Percentiles rank a stretch among this genome's conserved stretches.
Evolutionary conservation across 176 grass and related monocot genomes (phyloP).

Genomic region (Bolboschoenus planiculmis): DNA sequence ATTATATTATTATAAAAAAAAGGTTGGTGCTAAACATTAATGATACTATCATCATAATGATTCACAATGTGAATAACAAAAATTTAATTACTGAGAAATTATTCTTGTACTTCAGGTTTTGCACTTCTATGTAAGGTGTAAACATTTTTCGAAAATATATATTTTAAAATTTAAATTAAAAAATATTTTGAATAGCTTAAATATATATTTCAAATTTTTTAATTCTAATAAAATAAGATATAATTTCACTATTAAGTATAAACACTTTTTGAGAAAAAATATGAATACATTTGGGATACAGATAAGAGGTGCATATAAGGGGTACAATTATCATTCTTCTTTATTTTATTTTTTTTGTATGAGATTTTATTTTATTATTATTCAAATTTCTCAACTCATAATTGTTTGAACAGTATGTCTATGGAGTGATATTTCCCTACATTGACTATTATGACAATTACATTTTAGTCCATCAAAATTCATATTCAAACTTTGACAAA

Average conservation of each 20-base stretch:
- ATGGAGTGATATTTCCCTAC: not conserved
- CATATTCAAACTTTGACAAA: not conserved
- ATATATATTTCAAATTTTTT: too few species aligned
- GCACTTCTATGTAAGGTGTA: too few species aligned
- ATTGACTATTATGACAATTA: not conserved
- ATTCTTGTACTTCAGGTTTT: too few species aligned
- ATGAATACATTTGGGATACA: too few species aligned
- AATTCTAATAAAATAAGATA: too few species aligned
- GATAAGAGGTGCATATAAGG: too few species aligned
- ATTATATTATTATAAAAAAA: not conserved
- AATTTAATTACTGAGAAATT: not conserved
- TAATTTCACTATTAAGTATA: too few species aligned
- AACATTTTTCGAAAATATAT: too few species aligned
- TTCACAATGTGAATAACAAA: not conserved
- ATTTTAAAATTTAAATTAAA: too few species aligned
- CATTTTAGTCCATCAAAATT: not conserved
- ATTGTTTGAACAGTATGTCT: not conserved
- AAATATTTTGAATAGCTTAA: too few species aligned
- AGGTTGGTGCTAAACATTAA: not conserved
- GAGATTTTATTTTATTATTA: not conserved
- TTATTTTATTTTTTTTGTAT: not conserved
- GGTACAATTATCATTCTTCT: too few species aligned
- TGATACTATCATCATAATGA: not conserved
- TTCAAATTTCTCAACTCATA: not conserved
- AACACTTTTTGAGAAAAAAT: too few species aligned